phyloP scores from a whole-genome alignment of 148 eudicot genomes.

The Vaccinium corymbosum region DNA sequence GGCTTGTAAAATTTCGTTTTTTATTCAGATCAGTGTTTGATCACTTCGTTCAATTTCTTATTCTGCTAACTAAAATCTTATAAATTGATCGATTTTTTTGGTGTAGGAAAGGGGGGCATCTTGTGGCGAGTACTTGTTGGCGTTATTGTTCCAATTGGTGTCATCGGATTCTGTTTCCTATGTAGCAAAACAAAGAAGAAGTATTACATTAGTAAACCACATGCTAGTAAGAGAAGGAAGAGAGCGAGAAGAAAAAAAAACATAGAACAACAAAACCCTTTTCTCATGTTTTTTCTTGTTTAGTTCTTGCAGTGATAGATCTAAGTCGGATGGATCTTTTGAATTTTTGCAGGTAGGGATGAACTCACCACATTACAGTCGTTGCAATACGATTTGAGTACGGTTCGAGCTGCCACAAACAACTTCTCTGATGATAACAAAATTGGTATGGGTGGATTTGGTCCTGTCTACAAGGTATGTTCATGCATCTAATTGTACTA shows the following conservation, averaged over 20 bases:
- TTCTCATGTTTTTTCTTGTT: background rate
- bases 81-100: background rate
- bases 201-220: background rate
- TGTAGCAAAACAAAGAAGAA: background rate
- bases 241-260: background rate
- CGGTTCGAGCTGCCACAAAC: conserved; percentile 1
- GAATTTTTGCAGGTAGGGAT: background rate
- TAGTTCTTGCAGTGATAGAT: background rate
- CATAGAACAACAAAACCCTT: background rate
- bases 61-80: background rate
- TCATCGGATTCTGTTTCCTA: background rate
- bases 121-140: background rate
- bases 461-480: conserved; percentile 18
- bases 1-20: too few relatives aligned
- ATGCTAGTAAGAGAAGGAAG: background rate
- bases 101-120: conserved; percentile 1
- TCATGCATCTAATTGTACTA: background rate
- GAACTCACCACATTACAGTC: background rate
- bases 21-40: too few relatives aligned
- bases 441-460: conserved; percentile 20
- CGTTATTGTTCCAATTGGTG: background rate
- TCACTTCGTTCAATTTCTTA: too few relatives aligned
- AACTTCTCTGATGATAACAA: conserved; percentile 13
- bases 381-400: background rate
- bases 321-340: background rate